Percentiles rank a stretch among this genome's conserved stretches.
Conservation (phyloP, 805 yeast genomes). For the Metschnikowia baotianmanensis region DNA sequence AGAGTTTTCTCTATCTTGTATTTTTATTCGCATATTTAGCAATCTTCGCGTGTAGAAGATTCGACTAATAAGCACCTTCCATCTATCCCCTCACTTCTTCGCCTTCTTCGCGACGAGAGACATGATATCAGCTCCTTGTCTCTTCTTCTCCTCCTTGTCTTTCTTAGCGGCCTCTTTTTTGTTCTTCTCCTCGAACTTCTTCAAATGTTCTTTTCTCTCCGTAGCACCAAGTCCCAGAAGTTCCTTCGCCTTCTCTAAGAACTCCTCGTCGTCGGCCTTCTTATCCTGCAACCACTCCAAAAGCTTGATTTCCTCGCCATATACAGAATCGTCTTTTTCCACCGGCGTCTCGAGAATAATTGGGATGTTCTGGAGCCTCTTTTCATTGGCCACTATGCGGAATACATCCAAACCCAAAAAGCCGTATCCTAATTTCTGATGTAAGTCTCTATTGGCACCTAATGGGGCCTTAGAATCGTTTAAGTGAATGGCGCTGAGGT, state of each 20-base stretch:
- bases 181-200: slow-evolving; percentile 58
- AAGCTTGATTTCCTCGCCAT: slow-evolving; percentile 79
- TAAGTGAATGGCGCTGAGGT: slow-evolving; percentile 77
- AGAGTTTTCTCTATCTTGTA: too few relatives aligned
- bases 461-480: slow-evolving; percentile 95
- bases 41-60: too few relatives aligned
- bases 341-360: slow-evolving; percentile 87
- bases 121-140: slow-evolving; percentile 21
- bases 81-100: slow-evolving; percentile 12
- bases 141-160: slow-evolving; percentile 19
- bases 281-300: slow-evolving; percentile 78
- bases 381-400: slow-evolving; percentile 69
- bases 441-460: slow-evolving; percentile 87
- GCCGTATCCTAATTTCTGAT: slow-evolving; percentile 86
- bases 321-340: slow-evolving; percentile 57
- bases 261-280: slow-evolving; percentile 52
- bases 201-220: slow-evolving; percentile 67
- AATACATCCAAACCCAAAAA: slow-evolving; percentile 86
- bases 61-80: too few relatives aligned
- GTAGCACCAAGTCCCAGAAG: slow-evolving; percentile 60
- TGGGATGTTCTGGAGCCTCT: slow-evolving; percentile 64
- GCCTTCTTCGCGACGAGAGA: slow-evolving; percentile 20
- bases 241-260: slow-evolving; percentile 44
- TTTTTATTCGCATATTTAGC: too few relatives aligned
- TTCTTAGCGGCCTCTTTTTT: slow-evolving; percentile 33